Base-by-base conservation (phyloP, 2,329 filamentous ascomycete species). In the Setomelanomma holmii region DNA sequence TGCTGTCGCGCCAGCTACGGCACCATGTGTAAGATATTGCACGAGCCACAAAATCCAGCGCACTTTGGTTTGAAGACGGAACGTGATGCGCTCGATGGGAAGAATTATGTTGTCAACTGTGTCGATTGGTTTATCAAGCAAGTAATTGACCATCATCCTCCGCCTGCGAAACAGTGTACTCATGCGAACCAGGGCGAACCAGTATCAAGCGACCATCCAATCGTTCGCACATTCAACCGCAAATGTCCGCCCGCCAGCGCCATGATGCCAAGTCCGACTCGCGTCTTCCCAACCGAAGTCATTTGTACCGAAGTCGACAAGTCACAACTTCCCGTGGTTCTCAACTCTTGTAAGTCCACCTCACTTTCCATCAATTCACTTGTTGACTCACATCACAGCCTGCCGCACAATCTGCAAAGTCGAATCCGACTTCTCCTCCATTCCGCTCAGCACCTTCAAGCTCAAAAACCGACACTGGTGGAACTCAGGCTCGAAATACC, bases 51-150 rank as follows among this genome's bases (percentile, higher is more conserved):
- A n/a, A 66, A 72, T 16, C 63, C 67, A 3, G 51, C 63, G 1
- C 72, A 74, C 39, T 33, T 45, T 3, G 61, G 60, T 0, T 58
- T 61, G 41, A 24, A 56, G 14, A 55, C 64, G 2, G 58, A 61
- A 21, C 46, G 54, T 22, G 73, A 75, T 55, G 47, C 63, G 0
- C 36, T 72, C 21, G 67, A 75, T 41, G 64, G 66, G n/a, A 74
- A 73, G 33, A 20, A 60, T 12, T 75, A 75, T 41, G 58, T 75
- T n/a, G 58, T 64, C 34, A 53, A 75, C 23, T 67, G 64, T 8
- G 66, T 75, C 8, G 72, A 66, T 7, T 75, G 73, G 73, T 75
- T 75, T 45, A 64, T 75, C 11, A 71, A 66, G 45, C 53, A 61
- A 45, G 59, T 43, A 48, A 39, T 23, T 7, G 12, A 20, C 5